Evolutionary conservation across 495 filamentous ascomycete genomes (phyloP).

Genomic region (Filosporella fistucella): DNA sequence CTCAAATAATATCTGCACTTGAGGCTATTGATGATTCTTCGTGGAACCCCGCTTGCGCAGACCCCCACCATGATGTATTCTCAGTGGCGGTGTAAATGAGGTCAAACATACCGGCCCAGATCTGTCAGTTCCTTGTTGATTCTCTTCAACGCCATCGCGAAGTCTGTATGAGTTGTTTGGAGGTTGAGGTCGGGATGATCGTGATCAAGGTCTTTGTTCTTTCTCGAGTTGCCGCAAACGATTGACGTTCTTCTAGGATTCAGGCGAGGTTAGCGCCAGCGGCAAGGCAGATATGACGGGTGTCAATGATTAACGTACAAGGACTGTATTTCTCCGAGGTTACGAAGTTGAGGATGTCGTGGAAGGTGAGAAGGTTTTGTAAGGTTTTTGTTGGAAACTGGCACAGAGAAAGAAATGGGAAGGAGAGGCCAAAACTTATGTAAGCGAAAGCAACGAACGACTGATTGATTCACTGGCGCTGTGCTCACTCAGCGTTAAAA

Average conservation of each 20-base stretch:
- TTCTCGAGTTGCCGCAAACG: slow-evolving; percentile 18
- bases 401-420: too few relatives aligned
- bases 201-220: slow-evolving; percentile 16
- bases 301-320: background rate
- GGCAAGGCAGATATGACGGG: slow-evolving; percentile 13
- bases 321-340: background rate
- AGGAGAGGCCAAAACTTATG: too few relatives aligned
- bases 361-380: too few relatives aligned
- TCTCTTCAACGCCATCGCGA: slow-evolving; percentile 94
- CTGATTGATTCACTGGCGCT: too few relatives aligned
- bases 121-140: slow-evolving; percentile 99
- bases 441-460: too few relatives aligned
- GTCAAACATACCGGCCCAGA: slow-evolving; percentile 81
- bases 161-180: slow-evolving; percentile 27
- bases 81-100: slow-evolving; percentile 11
- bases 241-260: slow-evolving; percentile 15
- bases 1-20: background rate
- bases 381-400: too few relatives aligned
- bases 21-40: slow-evolving; percentile 22
- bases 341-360: background rate
- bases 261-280: slow-evolving; percentile 19
- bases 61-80: slow-evolving; percentile 21
- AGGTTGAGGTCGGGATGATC: slow-evolving; percentile 5
- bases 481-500: too few relatives aligned
- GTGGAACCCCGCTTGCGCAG: slow-evolving; percentile 21